These are phyloP conservation scores for Boletus huronensis DNA, from an alignment of 768 basidiomycete species.

Conservation along the genomic window DNA sequence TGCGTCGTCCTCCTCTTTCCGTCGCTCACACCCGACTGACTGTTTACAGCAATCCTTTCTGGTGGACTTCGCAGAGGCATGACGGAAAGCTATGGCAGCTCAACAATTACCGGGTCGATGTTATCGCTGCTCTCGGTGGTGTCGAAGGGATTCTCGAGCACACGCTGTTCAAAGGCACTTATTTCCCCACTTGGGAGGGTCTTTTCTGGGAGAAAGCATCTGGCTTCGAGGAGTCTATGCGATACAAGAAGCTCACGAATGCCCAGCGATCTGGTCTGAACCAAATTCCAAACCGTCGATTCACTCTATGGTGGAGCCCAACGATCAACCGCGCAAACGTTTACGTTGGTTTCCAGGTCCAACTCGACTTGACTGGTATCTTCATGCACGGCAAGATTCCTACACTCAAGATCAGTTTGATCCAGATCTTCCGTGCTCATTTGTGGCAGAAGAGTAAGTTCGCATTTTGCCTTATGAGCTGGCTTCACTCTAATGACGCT, in stretches of 20 bases:
- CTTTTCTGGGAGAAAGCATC: slow-evolving; percentile 99
- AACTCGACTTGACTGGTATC: slow-evolving; percentile 95
- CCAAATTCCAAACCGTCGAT: slow-evolving; percentile 98
- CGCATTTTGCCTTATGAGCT: slow-evolving; percentile 9
- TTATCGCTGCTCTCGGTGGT: slow-evolving; percentile 96
- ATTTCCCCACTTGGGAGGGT: slow-evolving; percentile 98
- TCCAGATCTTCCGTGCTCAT: slow-evolving; percentile 99
- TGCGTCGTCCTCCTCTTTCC: slow-evolving; percentile 37
- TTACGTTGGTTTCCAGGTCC: slow-evolving; percentile 99
- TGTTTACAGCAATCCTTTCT: slow-evolving; percentile 84
- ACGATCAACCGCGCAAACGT: slow-evolving; percentile 99
- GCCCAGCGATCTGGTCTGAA: slow-evolving; percentile 97
- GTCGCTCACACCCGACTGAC: slow-evolving; percentile 7
- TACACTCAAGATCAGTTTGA: slow-evolving; percentile 96
- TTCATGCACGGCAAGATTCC: slow-evolving; percentile 99
- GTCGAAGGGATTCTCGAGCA: slow-evolving; percentile 97
- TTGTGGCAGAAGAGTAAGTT: slow-evolving; percentile 98
- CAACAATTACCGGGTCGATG: slow-evolving; percentile 98
- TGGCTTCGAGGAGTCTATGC: slow-evolving; percentile 95
- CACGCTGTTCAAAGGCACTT: slow-evolving; percentile 95
- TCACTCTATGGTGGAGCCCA: slow-evolving; percentile 99
- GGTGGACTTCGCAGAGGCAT: slow-evolving; percentile 98
- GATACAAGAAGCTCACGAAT: slow-evolving; percentile 96
- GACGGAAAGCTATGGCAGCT: slow-evolving; percentile 96
- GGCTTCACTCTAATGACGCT: slow-evolving; percentile 9